Evolutionary conservation across 208 protist genomes (phyloP), one percentile per base, ranked within the genome.

Genomic region (Wallacemonas collosoma): DNA sequence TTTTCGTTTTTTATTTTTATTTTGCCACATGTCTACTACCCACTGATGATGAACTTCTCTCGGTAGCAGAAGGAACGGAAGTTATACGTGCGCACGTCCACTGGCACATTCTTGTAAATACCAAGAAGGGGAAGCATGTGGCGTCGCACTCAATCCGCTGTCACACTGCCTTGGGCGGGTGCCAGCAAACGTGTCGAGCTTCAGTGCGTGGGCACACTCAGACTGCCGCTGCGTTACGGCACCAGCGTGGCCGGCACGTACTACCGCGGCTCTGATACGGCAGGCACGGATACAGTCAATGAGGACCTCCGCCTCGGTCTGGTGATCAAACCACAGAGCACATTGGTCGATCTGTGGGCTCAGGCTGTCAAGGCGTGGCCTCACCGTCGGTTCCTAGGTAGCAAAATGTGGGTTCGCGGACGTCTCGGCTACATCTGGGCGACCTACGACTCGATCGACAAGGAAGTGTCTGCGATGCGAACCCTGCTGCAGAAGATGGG

Each of bases 361-460:
- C 93, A 97, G 77, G 90, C 93, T 43, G 75, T 93, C 7, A 83
- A 79, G 57, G 90, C 88, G 71, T 97, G 89, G 88, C 89, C 88
- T 14, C 68, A 68, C 43, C 86, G 93, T 9, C 88, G 93, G 40
- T 97, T 97, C 80, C 69, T 97, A 36, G 93, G 90, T 12, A 79
- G 84, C 38, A 97, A 97, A 66, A 95, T 95, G 88, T 97, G 93
- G 90, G 88, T 94, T 39, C 86, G 88, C 60, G 90, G 93, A 5
- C 84, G 84, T 54, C 75, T 97, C 39, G 90, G 93, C 54, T 97
- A 97, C 71, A 78, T 97, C 14, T 97, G 93, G 93, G 79, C 93
- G 35, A 93, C 88, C n/a, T 97, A 97, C 79, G 93, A 93, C 60
- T 93, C 93, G 15, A 95, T 97, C 71, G 77, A 87, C 60, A 61